These are phyloP conservation scores for Mycena metata DNA, from an alignment of 768 basidiomycete species.

Conservation along the genomic window DNA sequence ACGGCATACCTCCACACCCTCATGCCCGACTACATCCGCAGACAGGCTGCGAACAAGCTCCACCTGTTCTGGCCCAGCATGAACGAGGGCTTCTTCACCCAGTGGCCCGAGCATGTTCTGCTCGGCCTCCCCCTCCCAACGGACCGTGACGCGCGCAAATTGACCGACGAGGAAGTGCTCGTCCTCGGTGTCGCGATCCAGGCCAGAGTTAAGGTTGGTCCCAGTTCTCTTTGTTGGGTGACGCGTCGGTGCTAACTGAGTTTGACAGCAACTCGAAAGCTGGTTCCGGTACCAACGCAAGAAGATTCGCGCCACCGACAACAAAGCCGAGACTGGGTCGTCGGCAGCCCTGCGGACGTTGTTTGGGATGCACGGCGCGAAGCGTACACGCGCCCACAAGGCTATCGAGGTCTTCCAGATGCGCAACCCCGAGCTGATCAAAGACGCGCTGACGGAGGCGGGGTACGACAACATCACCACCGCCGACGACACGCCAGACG, in stretches of 20 bases:
- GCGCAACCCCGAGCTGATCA: not conserved
- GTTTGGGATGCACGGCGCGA: too few species aligned
- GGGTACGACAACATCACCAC: slow-evolving; percentile 2
- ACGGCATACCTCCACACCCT: not conserved
- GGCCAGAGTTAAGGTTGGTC: not conserved
- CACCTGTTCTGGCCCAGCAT: slow-evolving; percentile 20
- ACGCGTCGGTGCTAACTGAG: not conserved
- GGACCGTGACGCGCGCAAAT: too few species aligned
- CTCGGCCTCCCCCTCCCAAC: not conserved
- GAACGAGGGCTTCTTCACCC: not conserved
- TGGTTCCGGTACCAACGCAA: slow-evolving; percentile 3
- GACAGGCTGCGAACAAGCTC: slow-evolving; percentile 8
- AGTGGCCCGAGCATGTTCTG: not conserved
- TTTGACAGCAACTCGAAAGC: slow-evolving; percentile 1
- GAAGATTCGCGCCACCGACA: too few species aligned
- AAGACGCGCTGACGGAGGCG: not conserved
- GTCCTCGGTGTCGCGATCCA: not conserved
- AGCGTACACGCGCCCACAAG: slow-evolving; percentile 6
- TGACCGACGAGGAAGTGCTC: too few species aligned
- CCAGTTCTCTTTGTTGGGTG: too few species aligned
- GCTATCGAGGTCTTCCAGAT: slow-evolving; percentile 19
- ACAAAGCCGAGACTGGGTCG: too few species aligned
- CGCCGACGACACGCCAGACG: not conserved
- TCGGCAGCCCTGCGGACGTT: too few species aligned
- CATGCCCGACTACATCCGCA: slow-evolving; percentile 1